Base-by-base conservation (phyloP, 805 yeast genomes). In the Candida mattraensis region DNA sequence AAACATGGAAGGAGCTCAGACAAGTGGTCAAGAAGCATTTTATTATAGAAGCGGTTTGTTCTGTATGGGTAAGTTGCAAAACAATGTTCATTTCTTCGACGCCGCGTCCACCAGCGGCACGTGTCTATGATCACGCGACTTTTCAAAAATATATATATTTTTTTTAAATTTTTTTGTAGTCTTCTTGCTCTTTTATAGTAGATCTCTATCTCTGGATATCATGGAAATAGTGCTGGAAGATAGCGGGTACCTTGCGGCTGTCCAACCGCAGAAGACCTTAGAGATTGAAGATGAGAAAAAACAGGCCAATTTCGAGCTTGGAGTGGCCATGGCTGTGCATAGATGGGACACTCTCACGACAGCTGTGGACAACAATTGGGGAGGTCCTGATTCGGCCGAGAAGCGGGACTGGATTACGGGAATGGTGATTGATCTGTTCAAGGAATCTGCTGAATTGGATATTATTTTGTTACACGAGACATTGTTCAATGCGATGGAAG, bases 321-420 rank as follows among this genome's bases (percentile, higher is more conserved):
- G 97, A 8, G 89, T 87, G 1, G 82, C 96, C 19, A 84, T 89
- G 95, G 80, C 85, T 22, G 63, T 93, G n/a, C 78, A 89, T 59
- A 72, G 74, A 40, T 93, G 99, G 99, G 93, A 88, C 41, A 88
- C 84, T 16, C 66, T 93, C 33, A 72, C 76, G 30, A 83, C 85
- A 1, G 99, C 99, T 0, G 98, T 93, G 7, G 94, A 78, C 5
- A 87, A 86, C 58, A 68, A 72, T 19, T 93, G 99, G 98, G 99
- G 99, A 41, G 99, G 99, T 1, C 80, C 96, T 10, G 84, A 86
- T 22, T 82, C 95, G 10, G 77, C 73, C 0, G 97, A 86, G 24
- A 93, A 93, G 60, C 73, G 99, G 54, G 99, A 93, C 58, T 93
- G 99, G 99, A 73, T 91, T 45, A 77, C 86, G 4, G 94, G 87